phyloP scores from a whole-genome alignment of 2,329 filamentous ascomycete species.

The Plenodomus lindquistii region DNA sequence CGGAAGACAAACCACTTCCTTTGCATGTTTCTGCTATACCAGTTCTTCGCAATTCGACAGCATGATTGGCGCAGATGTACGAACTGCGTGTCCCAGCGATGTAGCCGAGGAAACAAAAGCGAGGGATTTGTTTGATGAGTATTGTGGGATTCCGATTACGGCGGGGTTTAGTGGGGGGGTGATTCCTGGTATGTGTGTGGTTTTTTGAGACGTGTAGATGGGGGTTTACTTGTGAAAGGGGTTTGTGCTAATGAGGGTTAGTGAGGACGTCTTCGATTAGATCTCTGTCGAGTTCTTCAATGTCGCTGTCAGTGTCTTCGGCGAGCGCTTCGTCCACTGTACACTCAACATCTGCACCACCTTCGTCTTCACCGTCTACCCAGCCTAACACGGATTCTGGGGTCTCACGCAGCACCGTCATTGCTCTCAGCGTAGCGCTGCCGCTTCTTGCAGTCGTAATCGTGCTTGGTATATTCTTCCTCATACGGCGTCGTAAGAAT shows the following conservation, averaged over 20 bases:
- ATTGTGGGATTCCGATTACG: conserved; percentile 9
- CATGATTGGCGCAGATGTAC: conserved; percentile 14
- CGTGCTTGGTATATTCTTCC: neutral
- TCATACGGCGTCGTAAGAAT: neutral
- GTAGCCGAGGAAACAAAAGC: conserved; percentile 10
- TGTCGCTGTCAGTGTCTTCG: neutral
- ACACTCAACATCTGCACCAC: too few relatives aligned
- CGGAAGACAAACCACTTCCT: conserved; percentile 17
- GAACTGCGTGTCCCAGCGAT: conserved; percentile 7
- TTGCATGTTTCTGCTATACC: conserved; percentile 19
- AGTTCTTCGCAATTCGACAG: conserved; percentile 14
- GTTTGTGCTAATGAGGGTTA: neutral
- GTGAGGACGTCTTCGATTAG: neutral
- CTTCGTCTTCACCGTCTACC: neutral
- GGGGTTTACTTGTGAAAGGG: too few relatives aligned
- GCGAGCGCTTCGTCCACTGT: too few relatives aligned
- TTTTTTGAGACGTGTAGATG: too few relatives aligned
- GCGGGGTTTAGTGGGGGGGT: neutral
- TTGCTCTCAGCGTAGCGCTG: neutral
- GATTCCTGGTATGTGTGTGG: neutral
- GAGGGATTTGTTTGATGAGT: conserved; percentile 12
- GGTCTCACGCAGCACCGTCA: neutral
- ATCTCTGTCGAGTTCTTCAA: neutral
- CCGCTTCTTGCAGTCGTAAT: neutral
- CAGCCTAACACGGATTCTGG: neutral